phyloP scores from a whole-genome alignment of 2,329 filamentous ascomycete species.

The Ascochyta clinopodiicola region DNA sequence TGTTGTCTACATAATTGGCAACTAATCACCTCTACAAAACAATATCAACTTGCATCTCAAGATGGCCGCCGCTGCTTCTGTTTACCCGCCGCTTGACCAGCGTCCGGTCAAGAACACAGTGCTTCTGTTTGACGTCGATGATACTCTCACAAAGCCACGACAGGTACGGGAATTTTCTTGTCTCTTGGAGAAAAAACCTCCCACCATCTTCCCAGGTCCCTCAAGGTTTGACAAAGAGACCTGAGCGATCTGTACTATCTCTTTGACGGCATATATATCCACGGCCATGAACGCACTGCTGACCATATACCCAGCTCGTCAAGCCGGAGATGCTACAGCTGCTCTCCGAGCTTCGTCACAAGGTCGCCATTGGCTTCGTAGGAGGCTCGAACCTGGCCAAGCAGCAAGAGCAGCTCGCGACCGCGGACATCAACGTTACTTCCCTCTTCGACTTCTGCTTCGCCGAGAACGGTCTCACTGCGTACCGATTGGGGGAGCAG shows the following conservation, averaged over 20 bases:
- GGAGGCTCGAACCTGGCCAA: constrained; percentile 91
- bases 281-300: constrained; percentile 9
- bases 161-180: constrained; percentile 57
- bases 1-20: neutral
- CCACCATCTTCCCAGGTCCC: neutral
- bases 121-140: constrained; percentile 95
- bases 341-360: constrained; percentile 80
- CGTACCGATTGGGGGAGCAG: constrained; percentile 79
- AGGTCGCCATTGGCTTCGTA: constrained; percentile 88
- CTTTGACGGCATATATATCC: too few relatives aligned
- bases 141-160: constrained; percentile 84
- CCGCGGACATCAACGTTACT: constrained; percentile 69
- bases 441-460: constrained; percentile 97
- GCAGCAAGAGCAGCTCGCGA: constrained; percentile 94
- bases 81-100: constrained; percentile 77
- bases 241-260: neutral
- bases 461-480: constrained; percentile 93
- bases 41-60: constrained; percentile 10
- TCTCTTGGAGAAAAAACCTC: neutral
- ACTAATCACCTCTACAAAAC: neutral
- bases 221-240: neutral
- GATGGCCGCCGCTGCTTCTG: constrained; percentile 52
- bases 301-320: constrained; percentile 59
- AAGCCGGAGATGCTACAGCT: constrained; percentile 83
- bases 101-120: constrained; percentile 93